Evolutionary conservation across 2,329 filamentous ascomycete genomes (phyloP).

Genomic region (Nakataea oryzae): DNA sequence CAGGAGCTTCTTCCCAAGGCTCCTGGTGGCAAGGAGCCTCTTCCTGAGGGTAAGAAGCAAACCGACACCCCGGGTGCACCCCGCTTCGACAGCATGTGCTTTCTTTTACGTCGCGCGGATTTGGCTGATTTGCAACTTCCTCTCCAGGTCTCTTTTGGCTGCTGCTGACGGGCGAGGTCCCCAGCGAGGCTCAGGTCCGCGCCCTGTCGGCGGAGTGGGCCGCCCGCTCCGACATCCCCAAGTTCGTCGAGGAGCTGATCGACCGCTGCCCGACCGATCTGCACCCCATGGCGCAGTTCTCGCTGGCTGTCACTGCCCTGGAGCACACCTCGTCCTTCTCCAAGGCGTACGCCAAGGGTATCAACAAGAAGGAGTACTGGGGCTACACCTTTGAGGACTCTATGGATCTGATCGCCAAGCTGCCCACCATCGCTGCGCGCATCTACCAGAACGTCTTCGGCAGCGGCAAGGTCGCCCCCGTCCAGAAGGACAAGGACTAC

Average conservation of each 20-base stretch:
- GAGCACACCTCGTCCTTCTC: conserved; percentile 97
- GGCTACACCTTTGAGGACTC: conserved; percentile 98
- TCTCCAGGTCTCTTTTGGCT: conserved; percentile 91
- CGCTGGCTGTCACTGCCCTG: conserved; percentile 90
- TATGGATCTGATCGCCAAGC: conserved; percentile 99
- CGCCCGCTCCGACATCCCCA: conserved; percentile 90
- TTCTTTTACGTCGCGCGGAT: not conserved
- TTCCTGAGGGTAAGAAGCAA: conserved; percentile 66
- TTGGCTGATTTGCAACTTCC: conserved; percentile 1
- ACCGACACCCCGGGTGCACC: not conserved
- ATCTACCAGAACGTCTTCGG: conserved; percentile 99
- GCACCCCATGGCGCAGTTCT: conserved; percentile 99
- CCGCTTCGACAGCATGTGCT: not conserved
- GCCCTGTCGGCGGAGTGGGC: conserved; percentile 98
- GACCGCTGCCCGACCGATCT: conserved; percentile 98
- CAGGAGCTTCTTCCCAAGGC: conserved; percentile 96
- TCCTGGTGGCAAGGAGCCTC: conserved; percentile 89
- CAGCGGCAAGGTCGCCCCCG: conserved; percentile 91
- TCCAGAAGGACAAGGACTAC: conserved; percentile 99
- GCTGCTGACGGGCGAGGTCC: conserved; percentile 94
- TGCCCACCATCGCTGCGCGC: conserved; percentile 92
- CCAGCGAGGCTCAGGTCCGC: conserved; percentile 94
- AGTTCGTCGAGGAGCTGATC: conserved; percentile 98
- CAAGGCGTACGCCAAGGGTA: conserved; percentile 97
- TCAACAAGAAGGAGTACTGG: conserved; percentile 99